Evolutionary conservation across 768 basidiomycete species (phyloP).

Genomic region (Gymnopilus dilepis): DNA sequence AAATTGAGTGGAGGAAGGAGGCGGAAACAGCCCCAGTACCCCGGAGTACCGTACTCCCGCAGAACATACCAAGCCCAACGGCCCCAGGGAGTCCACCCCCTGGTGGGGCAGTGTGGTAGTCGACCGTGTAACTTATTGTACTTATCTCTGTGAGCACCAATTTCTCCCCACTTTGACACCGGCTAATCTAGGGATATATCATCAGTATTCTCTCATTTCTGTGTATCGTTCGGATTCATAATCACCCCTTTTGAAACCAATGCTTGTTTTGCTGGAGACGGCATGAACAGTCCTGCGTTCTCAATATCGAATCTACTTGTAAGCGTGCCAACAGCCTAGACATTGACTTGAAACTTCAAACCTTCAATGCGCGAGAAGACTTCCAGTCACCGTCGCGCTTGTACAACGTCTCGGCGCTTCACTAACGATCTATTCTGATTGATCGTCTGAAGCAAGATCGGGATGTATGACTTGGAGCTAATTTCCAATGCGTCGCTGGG

Average conservation of each 20-base stretch:
- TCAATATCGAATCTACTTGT: no score
- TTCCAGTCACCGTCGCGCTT: no score
- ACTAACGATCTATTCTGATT: no score
- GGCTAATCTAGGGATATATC: background rate
- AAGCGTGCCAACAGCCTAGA: background rate
- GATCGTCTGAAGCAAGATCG: no score
- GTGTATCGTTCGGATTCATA: background rate
- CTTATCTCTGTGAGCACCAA: background rate
- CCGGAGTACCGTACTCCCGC: constrained; percentile 52
- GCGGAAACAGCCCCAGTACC: constrained; percentile 44
- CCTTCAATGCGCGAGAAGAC: no score
- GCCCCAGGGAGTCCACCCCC: constrained; percentile 28
- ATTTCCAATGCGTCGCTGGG: background rate
- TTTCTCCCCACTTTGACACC: background rate
- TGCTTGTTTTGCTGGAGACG: no score
- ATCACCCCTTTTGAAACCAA: no score
- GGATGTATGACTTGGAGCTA: no score
- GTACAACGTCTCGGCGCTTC: no score
- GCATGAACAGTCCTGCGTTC: no score
- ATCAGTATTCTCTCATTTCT: background rate
- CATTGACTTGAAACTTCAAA: no score
- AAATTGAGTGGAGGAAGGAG: constrained; percentile 84
- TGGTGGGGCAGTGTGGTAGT: constrained; percentile 30
- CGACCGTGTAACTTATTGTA: background rate
- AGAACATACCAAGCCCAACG: constrained; percentile 51